Conservation (phyloP, 2,329 filamentous ascomycete species). For the Cladosporium oxysporum region DNA sequence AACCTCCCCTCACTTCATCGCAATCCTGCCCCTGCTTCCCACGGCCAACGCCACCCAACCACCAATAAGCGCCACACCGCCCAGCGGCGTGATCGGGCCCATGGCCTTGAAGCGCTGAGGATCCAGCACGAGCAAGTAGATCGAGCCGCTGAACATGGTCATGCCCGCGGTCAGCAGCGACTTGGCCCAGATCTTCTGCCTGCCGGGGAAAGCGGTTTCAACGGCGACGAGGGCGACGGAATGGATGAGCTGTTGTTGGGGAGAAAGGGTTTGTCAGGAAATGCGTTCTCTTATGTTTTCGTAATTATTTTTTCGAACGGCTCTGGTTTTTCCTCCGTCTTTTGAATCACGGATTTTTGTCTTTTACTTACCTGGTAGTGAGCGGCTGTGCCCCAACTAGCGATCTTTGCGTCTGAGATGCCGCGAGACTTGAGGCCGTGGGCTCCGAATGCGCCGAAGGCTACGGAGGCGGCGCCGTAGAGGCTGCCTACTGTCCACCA, state of each 20-base stretch:
- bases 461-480: constrained; percentile 63
- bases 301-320: no score
- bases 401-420: constrained; percentile 58
- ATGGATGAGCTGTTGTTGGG: constrained; percentile 57
- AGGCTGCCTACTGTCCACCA: constrained; percentile 66
- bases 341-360: no score
- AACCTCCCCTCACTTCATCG: not conserved
- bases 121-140: constrained; percentile 66
- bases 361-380: constrained; percentile 63
- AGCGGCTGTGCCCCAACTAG: constrained; percentile 65
- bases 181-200: constrained; percentile 53
- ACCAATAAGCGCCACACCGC: constrained; percentile 64
- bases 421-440: constrained; percentile 66
- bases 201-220: constrained; percentile 51
- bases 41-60: constrained; percentile 60
- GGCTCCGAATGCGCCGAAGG: constrained; percentile 66
- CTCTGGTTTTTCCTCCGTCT: no score
- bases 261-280: not conserved
- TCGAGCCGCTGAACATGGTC: constrained; percentile 66
- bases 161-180: constrained; percentile 64
- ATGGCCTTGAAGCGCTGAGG: constrained; percentile 60
- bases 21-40: constrained; percentile 36
- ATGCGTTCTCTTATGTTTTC: no score
- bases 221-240: constrained; percentile 61
- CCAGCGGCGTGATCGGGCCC: constrained; percentile 66